Evolutionary conservation across 2,329 filamentous ascomycete genomes (phyloP).

Genomic region (Claviceps africana): DNA sequence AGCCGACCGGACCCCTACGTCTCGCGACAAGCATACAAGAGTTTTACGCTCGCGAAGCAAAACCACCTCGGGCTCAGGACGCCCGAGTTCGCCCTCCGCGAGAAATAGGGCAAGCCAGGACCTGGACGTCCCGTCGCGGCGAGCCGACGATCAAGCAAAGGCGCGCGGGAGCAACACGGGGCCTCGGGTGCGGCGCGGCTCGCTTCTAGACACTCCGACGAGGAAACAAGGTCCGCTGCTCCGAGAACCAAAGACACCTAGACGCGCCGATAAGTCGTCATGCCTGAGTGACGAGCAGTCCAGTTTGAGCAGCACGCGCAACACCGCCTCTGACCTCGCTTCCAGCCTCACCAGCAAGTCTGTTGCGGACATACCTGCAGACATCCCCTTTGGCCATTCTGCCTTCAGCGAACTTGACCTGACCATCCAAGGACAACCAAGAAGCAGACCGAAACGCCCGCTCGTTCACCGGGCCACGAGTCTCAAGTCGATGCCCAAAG

Average conservation of each 20-base stretch:
- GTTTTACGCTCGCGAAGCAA: constrained; percentile 15
- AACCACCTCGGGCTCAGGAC: constrained; percentile 13
- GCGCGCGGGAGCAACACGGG: constrained; percentile 14
- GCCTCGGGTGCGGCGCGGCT: constrained; percentile 23
- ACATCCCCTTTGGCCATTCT: constrained; percentile 51
- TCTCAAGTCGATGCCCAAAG: constrained; percentile 46
- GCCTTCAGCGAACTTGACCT: constrained; percentile 53
- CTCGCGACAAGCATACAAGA: constrained; percentile 6
- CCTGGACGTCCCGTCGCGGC: constrained; percentile 11
- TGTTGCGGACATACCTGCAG: constrained; percentile 38
- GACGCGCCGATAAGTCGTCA: constrained; percentile 15
- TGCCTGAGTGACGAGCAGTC: constrained; percentile 18
- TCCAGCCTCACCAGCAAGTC: constrained; percentile 33
- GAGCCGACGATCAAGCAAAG: constrained; percentile 4
- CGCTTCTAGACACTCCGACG: constrained; percentile 25
- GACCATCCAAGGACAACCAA: constrained; percentile 32
- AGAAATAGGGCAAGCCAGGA: constrained; percentile 16
- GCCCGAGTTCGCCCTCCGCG: constrained; percentile 11
- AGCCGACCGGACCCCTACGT: constrained; percentile 12
- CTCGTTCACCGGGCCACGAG: constrained; percentile 41
- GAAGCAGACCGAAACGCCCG: constrained; percentile 24
- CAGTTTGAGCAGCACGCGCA: constrained; percentile 12
- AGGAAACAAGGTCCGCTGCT: constrained; percentile 18
- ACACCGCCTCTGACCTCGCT: constrained; percentile 19
- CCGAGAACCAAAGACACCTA: constrained; percentile 15